Conservation (phyloP, 768 basidiomycete genomes). For the Filobasidium floriforme region DNA sequence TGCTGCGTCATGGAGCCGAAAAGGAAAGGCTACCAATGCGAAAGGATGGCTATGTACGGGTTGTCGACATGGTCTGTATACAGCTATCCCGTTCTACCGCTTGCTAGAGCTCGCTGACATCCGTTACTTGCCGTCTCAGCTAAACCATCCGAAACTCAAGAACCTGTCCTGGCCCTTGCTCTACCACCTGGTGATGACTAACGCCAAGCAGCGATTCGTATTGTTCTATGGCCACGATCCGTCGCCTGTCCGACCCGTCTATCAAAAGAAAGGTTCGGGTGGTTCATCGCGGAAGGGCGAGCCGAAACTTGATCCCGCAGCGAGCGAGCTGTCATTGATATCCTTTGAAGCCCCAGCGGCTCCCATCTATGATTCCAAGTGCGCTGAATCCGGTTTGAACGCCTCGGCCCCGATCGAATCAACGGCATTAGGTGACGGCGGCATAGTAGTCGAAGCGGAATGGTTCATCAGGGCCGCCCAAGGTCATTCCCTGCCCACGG, state of each 20-base stretch:
- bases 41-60: conserved; percentile 73
- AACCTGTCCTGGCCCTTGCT: conserved; percentile 50
- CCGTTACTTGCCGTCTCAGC: conserved; percentile 46
- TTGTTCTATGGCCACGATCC: conserved; percentile 42
- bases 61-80: conserved; percentile 69
- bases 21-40: conserved; percentile 69
- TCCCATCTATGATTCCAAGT: conserved; percentile 13
- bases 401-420: background rate
- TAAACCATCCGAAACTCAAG: conserved; percentile 62
- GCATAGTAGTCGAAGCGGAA: conserved; percentile 15
- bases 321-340: conserved; percentile 22
- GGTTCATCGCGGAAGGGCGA: conserved; percentile 14
- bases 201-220: conserved; percentile 45
- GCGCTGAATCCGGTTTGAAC: background rate
- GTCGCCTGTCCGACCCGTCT: conserved; percentile 27
- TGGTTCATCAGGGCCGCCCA: conserved; percentile 44
- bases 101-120: too few species aligned
- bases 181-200: conserved; percentile 41
- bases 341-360: conserved; percentile 12
- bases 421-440: background rate
- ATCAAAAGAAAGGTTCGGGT: conserved; percentile 19
- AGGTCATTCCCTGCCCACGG: conserved; percentile 40
- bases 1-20: conserved; percentile 82
- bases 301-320: conserved; percentile 47
- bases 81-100: background rate